Evolutionary conservation across 2,329 filamentous ascomycete species (phyloP), one percentile per base, ranked within the genome.

Genomic region (Teratosphaeria destructans): DNA sequence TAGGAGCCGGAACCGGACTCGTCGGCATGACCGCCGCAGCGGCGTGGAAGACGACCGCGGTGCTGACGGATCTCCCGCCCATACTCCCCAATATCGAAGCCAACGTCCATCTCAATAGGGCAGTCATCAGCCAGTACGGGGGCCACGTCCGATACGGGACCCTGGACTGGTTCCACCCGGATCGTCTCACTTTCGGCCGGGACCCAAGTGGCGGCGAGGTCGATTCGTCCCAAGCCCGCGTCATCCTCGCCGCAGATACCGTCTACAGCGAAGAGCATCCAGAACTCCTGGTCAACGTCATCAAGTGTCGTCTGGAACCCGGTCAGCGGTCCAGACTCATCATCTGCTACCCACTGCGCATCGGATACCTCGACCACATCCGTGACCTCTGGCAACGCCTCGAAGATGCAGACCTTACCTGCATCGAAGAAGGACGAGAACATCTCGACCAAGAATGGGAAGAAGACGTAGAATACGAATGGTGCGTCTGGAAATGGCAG

Each of bases 221-320:
- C 16, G 11, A 39, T 14, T 23, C 53, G 34, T 43, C 34, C 19
- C 8, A 60, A 54, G 70, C 74, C 26, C 67, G 67, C 32, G 64
- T 77, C 16, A 72, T 78, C 34, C 63, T 78, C 1, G 75, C 75
- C 1, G 75, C 75, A 5, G 76, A 78, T 59, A 75, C 73, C 1
- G 67, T 76, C 12, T 78, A 78, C 63, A 70, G 67, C 6, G 72
- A 75, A 32, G 73, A 76, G 19, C 76, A 78, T 57, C 75, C 75
- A 3, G 67, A 69, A 47, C 62, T 78, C 47, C 65, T 78, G 3
- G 65, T 68, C 3, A 64, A 67, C 19, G 71, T 72, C 2, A 70
- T 77, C n/a, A 55, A 66, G 23, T 63, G 64, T 5, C 76, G 76
- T 73, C 65, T 78, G 11, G 62, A 67, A 10, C 62, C 57, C 5